Evolutionary conservation across 352 stramenopile genomes (phyloP).

Genomic region (Globisporangium apiculatum): DNA sequence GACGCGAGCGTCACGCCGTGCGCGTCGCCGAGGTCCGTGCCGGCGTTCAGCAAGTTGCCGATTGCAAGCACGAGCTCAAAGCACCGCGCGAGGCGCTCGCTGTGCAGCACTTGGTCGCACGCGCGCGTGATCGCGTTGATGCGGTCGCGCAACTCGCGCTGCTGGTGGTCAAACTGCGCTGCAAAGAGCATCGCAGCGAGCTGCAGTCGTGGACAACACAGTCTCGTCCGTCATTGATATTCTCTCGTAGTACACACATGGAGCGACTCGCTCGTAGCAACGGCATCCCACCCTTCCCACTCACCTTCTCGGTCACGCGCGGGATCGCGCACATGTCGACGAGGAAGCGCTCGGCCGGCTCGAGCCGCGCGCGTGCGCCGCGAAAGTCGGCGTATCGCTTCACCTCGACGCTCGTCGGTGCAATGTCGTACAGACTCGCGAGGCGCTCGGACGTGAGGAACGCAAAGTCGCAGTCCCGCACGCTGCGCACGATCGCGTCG

Average conservation of each 20-base stretch:
- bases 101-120: constrained; percentile 58
- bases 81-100: constrained; percentile 60
- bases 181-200: constrained; percentile 66
- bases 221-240: not conserved
- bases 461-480: constrained; percentile 46
- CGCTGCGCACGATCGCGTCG: constrained; percentile 35
- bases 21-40: constrained; percentile 61
- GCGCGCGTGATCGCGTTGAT: constrained; percentile 46
- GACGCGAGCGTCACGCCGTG: constrained; percentile 64
- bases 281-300: not conserved
- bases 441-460: constrained; percentile 59
- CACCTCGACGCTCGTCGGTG: constrained; percentile 46
- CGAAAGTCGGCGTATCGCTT: constrained; percentile 73
- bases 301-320: constrained; percentile 67
- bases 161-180: constrained; percentile 53
- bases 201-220: constrained; percentile 17
- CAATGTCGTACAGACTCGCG: constrained; percentile 57
- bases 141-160: constrained; percentile 35
- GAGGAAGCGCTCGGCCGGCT: constrained; percentile 54
- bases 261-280: not conserved
- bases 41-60: constrained; percentile 69
- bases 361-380: constrained; percentile 37
- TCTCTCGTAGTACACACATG: not conserved
- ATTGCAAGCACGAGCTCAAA: constrained; percentile 74
- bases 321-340: constrained; percentile 68